These are phyloP conservation scores for Aureobasidium mangrovei DNA, from an alignment of 2,329 filamentous ascomycete genomes.

Conservation along the genomic window DNA sequence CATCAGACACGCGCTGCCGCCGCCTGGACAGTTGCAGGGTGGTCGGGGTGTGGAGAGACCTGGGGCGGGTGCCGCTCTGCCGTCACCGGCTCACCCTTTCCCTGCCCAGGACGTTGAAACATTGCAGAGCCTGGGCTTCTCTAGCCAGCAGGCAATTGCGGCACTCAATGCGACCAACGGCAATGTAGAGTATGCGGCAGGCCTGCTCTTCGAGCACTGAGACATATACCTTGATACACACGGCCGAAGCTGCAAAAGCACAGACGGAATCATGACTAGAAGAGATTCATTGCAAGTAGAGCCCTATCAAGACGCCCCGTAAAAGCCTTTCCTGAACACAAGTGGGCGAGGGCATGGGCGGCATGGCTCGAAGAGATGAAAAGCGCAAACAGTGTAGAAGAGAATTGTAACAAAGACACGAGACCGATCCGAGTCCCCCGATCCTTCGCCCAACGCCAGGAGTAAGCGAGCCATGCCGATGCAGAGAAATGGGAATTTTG, in stretches of 20 bases:
- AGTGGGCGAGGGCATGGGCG: not conserved
- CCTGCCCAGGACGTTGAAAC: slow-evolving; percentile 34
- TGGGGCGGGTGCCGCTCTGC: slow-evolving; percentile 16
- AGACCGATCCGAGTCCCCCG: not conserved
- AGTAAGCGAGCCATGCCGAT: slow-evolving; percentile 9
- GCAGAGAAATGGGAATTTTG: slow-evolving; percentile 5
- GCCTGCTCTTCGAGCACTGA: slow-evolving; percentile 37
- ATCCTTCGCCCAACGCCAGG: slow-evolving; percentile 4
- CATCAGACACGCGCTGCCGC: slow-evolving; percentile 27
- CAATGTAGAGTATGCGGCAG: slow-evolving; percentile 41
- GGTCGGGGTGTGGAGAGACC: slow-evolving; percentile 23
- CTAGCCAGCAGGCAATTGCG: slow-evolving; percentile 37
- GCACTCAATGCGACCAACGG: slow-evolving; percentile 42
- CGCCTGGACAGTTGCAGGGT: slow-evolving; percentile 13
- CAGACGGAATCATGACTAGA: not conserved
- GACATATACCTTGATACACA: not conserved
- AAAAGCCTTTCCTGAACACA: slow-evolving; percentile 13
- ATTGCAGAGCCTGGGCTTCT: slow-evolving; percentile 39
- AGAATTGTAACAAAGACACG: slow-evolving; percentile 4
- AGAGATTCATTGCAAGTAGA: slow-evolving; percentile 6
- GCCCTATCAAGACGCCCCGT: not conserved
- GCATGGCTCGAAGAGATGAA: slow-evolving; percentile 2
- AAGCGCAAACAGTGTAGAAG: not conserved
- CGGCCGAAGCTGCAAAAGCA: not conserved
- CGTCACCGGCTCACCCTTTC: slow-evolving; percentile 29